Evolutionary conservation across 2,329 filamentous ascomycete species (phyloP).

Genomic region (Penicillium paneum): DNA sequence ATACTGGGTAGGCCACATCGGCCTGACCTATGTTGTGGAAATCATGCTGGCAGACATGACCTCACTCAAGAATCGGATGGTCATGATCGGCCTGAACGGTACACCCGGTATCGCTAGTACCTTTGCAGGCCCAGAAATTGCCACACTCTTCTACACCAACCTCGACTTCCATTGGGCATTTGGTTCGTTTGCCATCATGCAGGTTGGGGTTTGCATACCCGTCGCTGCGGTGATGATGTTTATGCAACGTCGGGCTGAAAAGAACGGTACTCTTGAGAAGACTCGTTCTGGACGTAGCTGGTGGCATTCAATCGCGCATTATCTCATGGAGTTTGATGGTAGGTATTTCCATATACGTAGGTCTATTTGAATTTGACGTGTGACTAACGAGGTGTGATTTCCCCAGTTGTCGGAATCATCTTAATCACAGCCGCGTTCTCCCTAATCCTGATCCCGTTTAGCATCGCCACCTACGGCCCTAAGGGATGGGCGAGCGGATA

Average conservation of each 20-base stretch:
- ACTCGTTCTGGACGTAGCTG: constrained; percentile 12
- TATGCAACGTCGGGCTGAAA: constrained; percentile 56
- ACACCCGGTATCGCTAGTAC: constrained; percentile 60
- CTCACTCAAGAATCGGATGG: constrained; percentile 55
- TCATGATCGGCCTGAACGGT: constrained; percentile 57
- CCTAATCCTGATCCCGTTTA: not conserved
- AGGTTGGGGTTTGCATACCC: constrained; percentile 48
- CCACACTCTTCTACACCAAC: constrained; percentile 49
- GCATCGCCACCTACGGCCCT: constrained; percentile 1
- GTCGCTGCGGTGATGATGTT: constrained; percentile 53
- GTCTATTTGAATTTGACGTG: not conserved
- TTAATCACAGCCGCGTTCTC: constrained; percentile 5
- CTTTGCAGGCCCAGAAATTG: constrained; percentile 49
- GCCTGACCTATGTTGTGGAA: constrained; percentile 54
- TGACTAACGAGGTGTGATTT: not conserved
- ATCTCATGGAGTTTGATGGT: constrained; percentile 25
- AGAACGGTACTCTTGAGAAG: constrained; percentile 22
- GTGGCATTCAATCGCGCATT: constrained; percentile 19
- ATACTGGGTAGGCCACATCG: constrained; percentile 56
- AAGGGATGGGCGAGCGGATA: constrained; percentile 3
- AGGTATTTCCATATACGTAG: not conserved
- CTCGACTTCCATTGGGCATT: constrained; percentile 63
- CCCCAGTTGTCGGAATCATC: constrained; percentile 7
- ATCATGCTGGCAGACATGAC: constrained; percentile 64
- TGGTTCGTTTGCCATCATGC: constrained; percentile 59